Evolutionary conservation across 169 alveolate genomes (phyloP).

Genomic region (Plasmodium fragile): DNA sequence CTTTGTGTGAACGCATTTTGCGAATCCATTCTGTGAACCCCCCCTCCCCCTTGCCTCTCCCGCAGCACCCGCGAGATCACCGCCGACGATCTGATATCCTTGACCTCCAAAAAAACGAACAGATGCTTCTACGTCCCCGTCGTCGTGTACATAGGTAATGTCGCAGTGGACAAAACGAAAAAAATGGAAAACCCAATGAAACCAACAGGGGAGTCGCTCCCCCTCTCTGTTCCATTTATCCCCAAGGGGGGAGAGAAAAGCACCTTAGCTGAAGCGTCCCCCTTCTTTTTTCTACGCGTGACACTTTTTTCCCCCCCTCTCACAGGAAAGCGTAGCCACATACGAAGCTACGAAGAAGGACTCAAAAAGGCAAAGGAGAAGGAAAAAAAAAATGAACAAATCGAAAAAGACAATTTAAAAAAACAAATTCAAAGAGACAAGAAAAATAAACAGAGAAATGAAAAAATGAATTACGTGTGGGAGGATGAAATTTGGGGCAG

Average conservation of each 20-base stretch:
- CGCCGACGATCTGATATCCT: conserved; percentile 51
- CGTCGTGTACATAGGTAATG: conserved; percentile 43
- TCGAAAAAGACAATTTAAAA: conserved; percentile 15
- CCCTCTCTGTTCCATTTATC: not conserved
- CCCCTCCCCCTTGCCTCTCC: not conserved
- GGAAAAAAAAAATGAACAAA: not conserved
- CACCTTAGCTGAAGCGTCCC: not conserved
- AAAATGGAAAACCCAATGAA: not conserved
- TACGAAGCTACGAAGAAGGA: conserved; percentile 27
- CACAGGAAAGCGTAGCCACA: conserved; percentile 6
- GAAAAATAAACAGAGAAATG: conserved; percentile 16
- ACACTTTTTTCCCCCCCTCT: not conserved
- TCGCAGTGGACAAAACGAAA: not conserved
- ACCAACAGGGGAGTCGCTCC: not conserved
- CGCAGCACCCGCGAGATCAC: conserved; percentile 12
- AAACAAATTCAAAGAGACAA: conserved; percentile 17
- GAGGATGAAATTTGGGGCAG: conserved; percentile 3
- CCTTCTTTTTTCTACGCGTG: not conserved
- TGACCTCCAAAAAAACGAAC: conserved; percentile 36
- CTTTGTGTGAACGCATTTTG: not conserved
- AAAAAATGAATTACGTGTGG: conserved; percentile 11
- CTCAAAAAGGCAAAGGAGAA: conserved; percentile 9
- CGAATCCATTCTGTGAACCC: not conserved
- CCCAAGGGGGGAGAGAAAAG: not conserved
- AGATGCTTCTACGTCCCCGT: conserved; percentile 65